A percentile compares a stretch with the other conserved stretches of the same genome.
Evolutionary conservation across 345 rosid genomes (phyloP).

Genomic region (Hibiscus trionum): DNA sequence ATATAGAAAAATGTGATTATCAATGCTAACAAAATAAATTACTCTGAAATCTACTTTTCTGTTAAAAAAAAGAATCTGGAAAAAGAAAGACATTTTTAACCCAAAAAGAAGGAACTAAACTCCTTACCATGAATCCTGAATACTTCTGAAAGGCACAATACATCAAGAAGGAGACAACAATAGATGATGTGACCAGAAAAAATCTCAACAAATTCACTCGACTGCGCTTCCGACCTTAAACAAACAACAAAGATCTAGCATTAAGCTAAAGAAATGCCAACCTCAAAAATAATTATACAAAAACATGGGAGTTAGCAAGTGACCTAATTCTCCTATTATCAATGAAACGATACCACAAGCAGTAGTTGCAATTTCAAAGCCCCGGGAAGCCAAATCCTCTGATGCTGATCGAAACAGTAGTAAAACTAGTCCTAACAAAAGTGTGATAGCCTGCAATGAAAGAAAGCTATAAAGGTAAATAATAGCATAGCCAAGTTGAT

Average conservation of each 20-base stretch:
- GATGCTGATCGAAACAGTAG: background rate
- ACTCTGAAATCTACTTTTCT: background rate
- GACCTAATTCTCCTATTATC: slow-evolving; percentile 58
- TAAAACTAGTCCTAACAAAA: slow-evolving; percentile 17
- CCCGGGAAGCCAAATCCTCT: slow-evolving; percentile 10
- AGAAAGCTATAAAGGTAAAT: background rate
- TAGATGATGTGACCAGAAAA: slow-evolving; percentile 33
- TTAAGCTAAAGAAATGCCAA: slow-evolving; percentile 1
- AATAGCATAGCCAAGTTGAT: background rate
- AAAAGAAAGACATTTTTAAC: background rate
- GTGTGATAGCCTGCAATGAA: slow-evolving; percentile 25
- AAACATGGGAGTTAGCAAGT: slow-evolving; percentile 1
- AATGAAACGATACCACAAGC: slow-evolving; percentile 37
- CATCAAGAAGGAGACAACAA: slow-evolving; percentile 27
- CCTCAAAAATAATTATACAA: background rate
- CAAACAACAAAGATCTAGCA: slow-evolving; percentile 4
- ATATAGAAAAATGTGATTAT: background rate
- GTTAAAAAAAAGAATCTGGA: background rate
- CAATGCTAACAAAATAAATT: background rate
- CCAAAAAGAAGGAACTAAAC: background rate
- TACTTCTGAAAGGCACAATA: slow-evolving; percentile 29
- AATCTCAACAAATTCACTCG: slow-evolving; percentile 38
- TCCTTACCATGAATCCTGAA: slow-evolving; percentile 36
- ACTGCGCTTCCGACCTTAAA: slow-evolving; percentile 55
- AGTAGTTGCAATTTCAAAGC: slow-evolving; percentile 27